These are phyloP conservation scores for Penicillium desertorum DNA, from an alignment of 495 filamentous ascomycete genomes.

Conservation along the genomic window DNA sequence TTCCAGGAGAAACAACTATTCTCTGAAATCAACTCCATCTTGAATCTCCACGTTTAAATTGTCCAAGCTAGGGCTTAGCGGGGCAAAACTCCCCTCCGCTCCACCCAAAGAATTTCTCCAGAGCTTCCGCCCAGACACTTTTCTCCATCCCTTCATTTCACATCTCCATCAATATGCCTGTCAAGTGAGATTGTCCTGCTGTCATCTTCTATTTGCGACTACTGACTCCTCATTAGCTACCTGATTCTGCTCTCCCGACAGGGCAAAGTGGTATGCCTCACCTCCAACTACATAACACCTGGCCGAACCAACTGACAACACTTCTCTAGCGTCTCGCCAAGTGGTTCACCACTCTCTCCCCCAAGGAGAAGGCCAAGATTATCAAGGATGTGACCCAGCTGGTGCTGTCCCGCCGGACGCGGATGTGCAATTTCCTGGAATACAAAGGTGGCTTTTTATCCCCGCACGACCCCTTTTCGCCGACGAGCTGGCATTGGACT, in stretches of 20 bases:
- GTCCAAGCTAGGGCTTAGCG: conserved; percentile 30
- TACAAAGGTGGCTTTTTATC: conserved; percentile 74
- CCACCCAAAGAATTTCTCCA: conserved; percentile 44
- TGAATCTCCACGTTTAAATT: conserved; percentile 9
- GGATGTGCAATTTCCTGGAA: conserved; percentile 99
- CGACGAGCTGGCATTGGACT: conserved; percentile 15
- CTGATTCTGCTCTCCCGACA: conserved; percentile 95
- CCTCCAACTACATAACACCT: conserved; percentile 34
- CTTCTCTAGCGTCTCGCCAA: conserved; percentile 83
- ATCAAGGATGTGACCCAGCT: conserved; percentile 99
- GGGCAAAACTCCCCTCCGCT: conserved; percentile 32
- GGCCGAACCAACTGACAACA: conserved; percentile 32
- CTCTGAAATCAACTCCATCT: neutral
- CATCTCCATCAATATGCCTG: conserved; percentile 51
- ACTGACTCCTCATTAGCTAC: conserved; percentile 65
- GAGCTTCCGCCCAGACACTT: conserved; percentile 30
- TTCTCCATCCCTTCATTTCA: conserved; percentile 25
- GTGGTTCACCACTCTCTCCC: conserved; percentile 98
- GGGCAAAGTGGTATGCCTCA: conserved; percentile 86
- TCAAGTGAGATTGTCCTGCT: conserved; percentile 50
- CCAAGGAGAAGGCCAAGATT: conserved; percentile 99
- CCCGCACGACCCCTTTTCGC: conserved; percentile 11
- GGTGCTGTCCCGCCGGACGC: conserved; percentile 88
- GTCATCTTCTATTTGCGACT: neutral
- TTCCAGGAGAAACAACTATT: neutral